A percentile compares a stretch with the other conserved stretches of the same genome.
Conservation (phyloP, 306 rosid genomes). For the Chamaecrista fasciculata region DNA sequence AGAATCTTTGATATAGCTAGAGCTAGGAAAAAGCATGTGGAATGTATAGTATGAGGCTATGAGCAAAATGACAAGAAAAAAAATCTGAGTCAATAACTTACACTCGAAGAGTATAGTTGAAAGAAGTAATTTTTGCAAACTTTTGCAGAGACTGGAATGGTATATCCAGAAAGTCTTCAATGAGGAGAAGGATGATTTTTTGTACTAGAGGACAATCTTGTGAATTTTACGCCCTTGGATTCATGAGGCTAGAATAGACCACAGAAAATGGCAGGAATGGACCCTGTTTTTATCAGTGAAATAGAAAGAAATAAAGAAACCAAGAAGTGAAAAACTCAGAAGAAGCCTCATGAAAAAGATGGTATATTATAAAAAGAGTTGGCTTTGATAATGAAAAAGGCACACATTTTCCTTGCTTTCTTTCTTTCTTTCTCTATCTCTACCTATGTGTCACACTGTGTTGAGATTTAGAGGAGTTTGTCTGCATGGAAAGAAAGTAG, state of each 20-base stretch:
- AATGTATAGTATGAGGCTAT: neutral
- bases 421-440: neutral
- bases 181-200: neutral
- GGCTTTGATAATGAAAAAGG: neutral
- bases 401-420: neutral
- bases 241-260: neutral
- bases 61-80: neutral
- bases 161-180: neutral
- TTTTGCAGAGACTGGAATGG: neutral
- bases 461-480: too few relatives aligned
- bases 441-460: neutral
- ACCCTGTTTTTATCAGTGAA: constrained; percentile 10
- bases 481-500: constrained; percentile 30
- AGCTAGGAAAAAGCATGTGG: neutral
- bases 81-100: too few relatives aligned
- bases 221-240: constrained; percentile 14
- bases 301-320: neutral
- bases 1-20: too few relatives aligned
- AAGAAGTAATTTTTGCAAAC: neutral
- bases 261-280: neutral
- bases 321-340: neutral
- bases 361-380: neutral
- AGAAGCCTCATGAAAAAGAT: constrained; percentile 4
- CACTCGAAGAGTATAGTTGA: too few relatives aligned
- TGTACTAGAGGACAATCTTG: constrained; percentile 17